phyloP scores from a whole-genome alignment of 2,329 filamentous ascomycete genomes.

The Xylariales sp. region DNA sequence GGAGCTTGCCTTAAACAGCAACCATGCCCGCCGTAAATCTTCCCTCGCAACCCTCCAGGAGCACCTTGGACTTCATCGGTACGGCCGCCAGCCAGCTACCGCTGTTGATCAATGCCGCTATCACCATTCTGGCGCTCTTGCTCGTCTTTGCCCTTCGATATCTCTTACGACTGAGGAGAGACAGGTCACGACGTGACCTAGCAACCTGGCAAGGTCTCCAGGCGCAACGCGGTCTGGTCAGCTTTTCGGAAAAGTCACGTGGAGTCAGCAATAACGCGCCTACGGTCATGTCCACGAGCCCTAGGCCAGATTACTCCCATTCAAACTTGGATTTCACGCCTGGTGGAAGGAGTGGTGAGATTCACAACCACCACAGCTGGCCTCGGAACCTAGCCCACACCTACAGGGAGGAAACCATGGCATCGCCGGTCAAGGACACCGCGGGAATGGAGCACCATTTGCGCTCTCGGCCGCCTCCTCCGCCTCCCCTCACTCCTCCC shows the following conservation, averaged over 20 bases:
- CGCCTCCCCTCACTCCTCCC: constrained; percentile 46
- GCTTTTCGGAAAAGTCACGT: constrained; percentile 23
- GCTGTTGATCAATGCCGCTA: constrained; percentile 15
- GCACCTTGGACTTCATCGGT: constrained; percentile 22
- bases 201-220: constrained; percentile 8
- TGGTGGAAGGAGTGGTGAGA: no score
- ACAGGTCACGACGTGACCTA: constrained; percentile 12
- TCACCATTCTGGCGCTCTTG: constrained; percentile 14
- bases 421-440: no score
- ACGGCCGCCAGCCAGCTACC: constrained; percentile 20
- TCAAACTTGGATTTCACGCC: constrained; percentile 6
- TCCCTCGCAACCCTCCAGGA: constrained; percentile 19
- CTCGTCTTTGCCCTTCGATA: constrained; percentile 16
- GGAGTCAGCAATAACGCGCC: constrained; percentile 19
- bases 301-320: constrained; percentile 13
- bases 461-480: constrained; percentile 35
- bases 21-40: constrained; percentile 34
- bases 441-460: constrained; percentile 23
- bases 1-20: constrained; percentile 22
- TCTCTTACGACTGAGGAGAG: constrained; percentile 12
- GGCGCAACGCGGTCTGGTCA: constrained; percentile 10
- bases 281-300: constrained; percentile 20
- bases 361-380: no score
- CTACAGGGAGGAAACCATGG: no score
- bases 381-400: no score